Base-by-base conservation (phyloP, 2,329 filamentous ascomycete species). In the Exophiala aquamarina region DNA sequence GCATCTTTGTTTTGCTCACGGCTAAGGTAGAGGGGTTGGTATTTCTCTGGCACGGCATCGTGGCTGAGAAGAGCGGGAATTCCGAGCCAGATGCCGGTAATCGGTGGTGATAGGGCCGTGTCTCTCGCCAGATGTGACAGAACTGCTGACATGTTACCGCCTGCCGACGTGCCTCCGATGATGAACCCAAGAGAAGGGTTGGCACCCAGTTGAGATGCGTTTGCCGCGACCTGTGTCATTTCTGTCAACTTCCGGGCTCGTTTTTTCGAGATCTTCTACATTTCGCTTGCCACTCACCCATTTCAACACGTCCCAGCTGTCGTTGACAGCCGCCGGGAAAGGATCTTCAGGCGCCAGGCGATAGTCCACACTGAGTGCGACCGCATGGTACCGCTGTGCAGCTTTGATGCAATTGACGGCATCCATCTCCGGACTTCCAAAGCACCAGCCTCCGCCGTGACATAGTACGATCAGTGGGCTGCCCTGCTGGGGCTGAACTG, bases 351-450 rank as follows among this genome's bases (percentile, higher is more conserved):
- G 77, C 6, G 74, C 76, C 23, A 77, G 67, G 1, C 76, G 66
- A 53, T 79, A 79, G 14, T 76, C 73, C 3, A 78, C 67, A 47
- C 73, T 74, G 6, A 78, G 63, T 13, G 72, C 71, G 0, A 76
- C 66, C 19, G 69, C 61, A 0, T 65, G 61, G 15, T 70, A 48
- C 20, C 69, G 62, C 7, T 59, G 48, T 1, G 63, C 61, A 43
- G 74, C 65, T 49, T 64, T 60, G 7, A 71, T 62, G 49, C 69
- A 73, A 15, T 70, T 65, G 10, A 64, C 39, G 48, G 72, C 70
- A 46, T 74, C 72, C 15, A 66, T 68, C 11, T 67, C 66, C 2
- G 74, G 55, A 50, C 67, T 66, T 5, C 74, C 73, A 49, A 72
- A 64, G 26, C 65, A 62, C 62, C 66, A 75, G 0, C 67, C 71